Base-by-base conservation (phyloP, 2,329 filamentous ascomycete species). In the Cladosporium austrohemisphaericum region DNA sequence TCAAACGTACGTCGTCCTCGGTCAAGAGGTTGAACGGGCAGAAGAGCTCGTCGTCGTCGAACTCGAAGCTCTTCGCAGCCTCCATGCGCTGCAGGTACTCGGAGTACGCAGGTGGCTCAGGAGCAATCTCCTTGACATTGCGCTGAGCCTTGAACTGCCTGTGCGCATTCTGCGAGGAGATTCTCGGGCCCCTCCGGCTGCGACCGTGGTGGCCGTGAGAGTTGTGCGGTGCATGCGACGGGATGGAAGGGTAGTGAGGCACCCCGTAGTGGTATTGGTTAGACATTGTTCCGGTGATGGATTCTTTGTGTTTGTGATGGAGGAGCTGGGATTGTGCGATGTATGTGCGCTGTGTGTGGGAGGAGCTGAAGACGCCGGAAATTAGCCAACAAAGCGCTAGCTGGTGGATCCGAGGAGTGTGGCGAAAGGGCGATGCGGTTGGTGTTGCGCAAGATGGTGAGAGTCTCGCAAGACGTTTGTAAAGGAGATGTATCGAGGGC, bases 11-110 rank as follows among this genome's bases (percentile, higher is more conserved):
- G 82, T 95, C 90, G 71, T 81, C 90, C 73, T 96, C 91, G 28
- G 90, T 95, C 74, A 97, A 76, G 60, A 97, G 80, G 67, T 85
- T 84, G 55, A 76, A 76, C 1, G 92, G 92, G 72, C 91, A 96
- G 71, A 97, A 97, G 70, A 95, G 86, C 73, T 95, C 79, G 68
- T 97, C 92, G 67, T 97, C 92, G 65, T 96, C 92, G 55, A 97
- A 79, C 61, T 97, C 92, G 65, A 97, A 97, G 8, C 91, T 95
- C 52, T 90, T 83, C 52, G 88, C 89, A 56, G 89, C 87, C 73
- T 97, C 91, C 60, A 95, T 95, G 65, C 90, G 85, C 59, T 82
- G 82, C 60, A 92, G 86, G 75, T 95, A 96, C 55, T 84, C 82
- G 53, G 80, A 79, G 52, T 94, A 76, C 43, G 84, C 80, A 16